Evolutionary conservation across 768 basidiomycete genomes (phyloP).

Genomic region (Saitozyma podzolica): DNA sequence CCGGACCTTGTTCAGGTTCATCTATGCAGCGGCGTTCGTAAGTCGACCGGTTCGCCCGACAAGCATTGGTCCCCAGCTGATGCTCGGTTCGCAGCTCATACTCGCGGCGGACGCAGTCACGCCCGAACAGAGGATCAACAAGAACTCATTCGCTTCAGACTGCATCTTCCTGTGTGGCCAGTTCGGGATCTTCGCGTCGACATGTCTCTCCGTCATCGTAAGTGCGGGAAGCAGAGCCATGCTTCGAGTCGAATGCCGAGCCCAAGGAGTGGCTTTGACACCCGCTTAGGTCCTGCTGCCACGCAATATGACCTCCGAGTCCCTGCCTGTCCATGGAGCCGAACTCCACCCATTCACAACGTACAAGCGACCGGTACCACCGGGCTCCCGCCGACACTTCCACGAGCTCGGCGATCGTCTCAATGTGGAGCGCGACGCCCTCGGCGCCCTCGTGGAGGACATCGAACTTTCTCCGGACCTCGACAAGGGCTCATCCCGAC

Average conservation of each 20-base stretch:
- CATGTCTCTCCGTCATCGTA: constrained; percentile 29
- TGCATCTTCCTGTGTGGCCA: constrained; percentile 19
- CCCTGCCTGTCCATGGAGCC: constrained; percentile 13
- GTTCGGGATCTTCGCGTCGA: constrained; percentile 21
- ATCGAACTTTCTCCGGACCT: no score
- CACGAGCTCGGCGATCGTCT: constrained; percentile 34
- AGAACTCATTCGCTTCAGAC: constrained; percentile 21
- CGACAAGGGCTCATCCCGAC: no score
- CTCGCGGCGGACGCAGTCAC: constrained; percentile 29
- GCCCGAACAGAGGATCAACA: constrained; percentile 17
- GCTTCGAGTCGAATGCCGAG: not conserved
- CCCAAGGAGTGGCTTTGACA: no score
- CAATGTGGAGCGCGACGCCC: constrained; percentile 30
- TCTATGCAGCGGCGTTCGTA: constrained; percentile 28
- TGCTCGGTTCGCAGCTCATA: constrained; percentile 13
- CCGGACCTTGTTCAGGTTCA: constrained; percentile 24
- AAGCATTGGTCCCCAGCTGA: no score
- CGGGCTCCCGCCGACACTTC: not conserved
- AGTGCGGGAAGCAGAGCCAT: constrained; percentile 3
- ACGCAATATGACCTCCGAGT: constrained; percentile 39
- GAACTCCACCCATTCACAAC: constrained; percentile 26
- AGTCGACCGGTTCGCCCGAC: constrained; percentile 17
- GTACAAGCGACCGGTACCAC: constrained; percentile 20
- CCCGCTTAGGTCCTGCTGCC: constrained; percentile 29
- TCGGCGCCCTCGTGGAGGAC: constrained; percentile 7